Conservation (phyloP, 2,329 filamentous ascomycete genomes). For the Exophiala oligosperma region DNA sequence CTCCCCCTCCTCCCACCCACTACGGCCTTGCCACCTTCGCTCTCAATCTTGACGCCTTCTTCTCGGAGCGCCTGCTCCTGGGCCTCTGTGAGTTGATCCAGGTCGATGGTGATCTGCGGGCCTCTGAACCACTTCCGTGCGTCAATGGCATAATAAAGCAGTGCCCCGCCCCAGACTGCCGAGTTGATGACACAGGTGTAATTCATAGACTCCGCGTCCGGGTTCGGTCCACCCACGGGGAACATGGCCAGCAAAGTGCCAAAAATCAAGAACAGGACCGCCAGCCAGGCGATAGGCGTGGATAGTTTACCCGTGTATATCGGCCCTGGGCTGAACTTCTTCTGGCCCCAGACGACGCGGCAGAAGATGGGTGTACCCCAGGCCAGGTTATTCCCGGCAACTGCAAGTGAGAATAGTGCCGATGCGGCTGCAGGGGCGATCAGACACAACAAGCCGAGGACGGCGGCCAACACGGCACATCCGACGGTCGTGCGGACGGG, state of each 20-base stretch:
- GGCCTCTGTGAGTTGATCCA: slow-evolving; percentile 32
- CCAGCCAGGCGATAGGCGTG: slow-evolving; percentile 53
- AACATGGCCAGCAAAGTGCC: slow-evolving; percentile 61
- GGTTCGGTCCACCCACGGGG: slow-evolving; percentile 55
- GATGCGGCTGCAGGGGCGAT: slow-evolving; percentile 59
- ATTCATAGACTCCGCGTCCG: slow-evolving; percentile 57
- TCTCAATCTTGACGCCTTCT: slow-evolving; percentile 24
- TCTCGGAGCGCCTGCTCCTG: slow-evolving; percentile 29
- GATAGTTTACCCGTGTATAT: slow-evolving; percentile 60
- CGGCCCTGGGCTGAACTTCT: slow-evolving; percentile 58
- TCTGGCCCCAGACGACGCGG: slow-evolving; percentile 58
- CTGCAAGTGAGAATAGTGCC: slow-evolving; percentile 60
- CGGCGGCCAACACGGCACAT: slow-evolving; percentile 50
- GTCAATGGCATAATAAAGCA: slow-evolving; percentile 57
- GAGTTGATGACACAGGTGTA: slow-evolving; percentile 64
- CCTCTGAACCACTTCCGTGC: slow-evolving; percentile 62
- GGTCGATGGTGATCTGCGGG: slow-evolving; percentile 56
- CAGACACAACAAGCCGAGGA: slow-evolving; percentile 59
- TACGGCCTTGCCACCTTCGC: slow-evolving; percentile 5
- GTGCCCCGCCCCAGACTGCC: slow-evolving; percentile 57
- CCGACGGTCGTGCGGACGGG: slow-evolving; percentile 59
- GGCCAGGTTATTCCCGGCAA: slow-evolving; percentile 62
- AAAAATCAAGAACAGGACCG: slow-evolving; percentile 57
- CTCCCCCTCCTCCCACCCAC: slow-evolving; percentile 3
- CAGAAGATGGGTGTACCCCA: slow-evolving; percentile 61